Evolutionary conservation across 805 yeast genomes (phyloP).

Genomic region (Kuraishia borneana): DNA sequence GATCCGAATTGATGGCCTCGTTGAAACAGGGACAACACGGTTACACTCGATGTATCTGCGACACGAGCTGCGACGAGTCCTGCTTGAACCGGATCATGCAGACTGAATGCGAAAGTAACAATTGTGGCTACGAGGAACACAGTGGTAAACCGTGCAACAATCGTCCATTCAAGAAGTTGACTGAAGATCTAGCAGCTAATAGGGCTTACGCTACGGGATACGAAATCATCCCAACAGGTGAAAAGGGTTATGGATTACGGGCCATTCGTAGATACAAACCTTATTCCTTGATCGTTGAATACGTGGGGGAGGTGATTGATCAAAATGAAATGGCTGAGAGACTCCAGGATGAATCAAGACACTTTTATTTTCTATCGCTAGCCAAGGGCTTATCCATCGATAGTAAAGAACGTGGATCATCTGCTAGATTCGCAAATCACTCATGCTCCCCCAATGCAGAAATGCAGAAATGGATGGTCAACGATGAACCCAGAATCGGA

Average conservation of each 20-base stretch:
- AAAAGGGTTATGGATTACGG: slow-evolving; percentile 31
- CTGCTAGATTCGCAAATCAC: slow-evolving; percentile 39
- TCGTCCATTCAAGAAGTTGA: slow-evolving; percentile 18
- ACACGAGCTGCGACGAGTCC: slow-evolving; percentile 17
- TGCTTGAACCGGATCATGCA: slow-evolving; percentile 21
- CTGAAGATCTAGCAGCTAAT: slow-evolving; percentile 6
- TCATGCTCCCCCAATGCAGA: slow-evolving; percentile 35
- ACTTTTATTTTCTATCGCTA: slow-evolving; percentile 30
- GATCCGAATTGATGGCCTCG: neutral
- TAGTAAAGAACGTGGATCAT: slow-evolving; percentile 31
- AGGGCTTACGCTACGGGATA: slow-evolving; percentile 14
- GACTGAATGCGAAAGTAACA: slow-evolving; percentile 20
- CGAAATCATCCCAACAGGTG: slow-evolving; percentile 18
- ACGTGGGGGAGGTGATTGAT: slow-evolving; percentile 36
- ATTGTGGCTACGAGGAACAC: slow-evolving; percentile 14
- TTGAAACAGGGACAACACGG: neutral
- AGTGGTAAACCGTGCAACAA: slow-evolving; percentile 19
- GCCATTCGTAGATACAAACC: slow-evolving; percentile 24
- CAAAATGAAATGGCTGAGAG: slow-evolving; percentile 25
- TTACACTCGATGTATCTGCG: slow-evolving; percentile 12
- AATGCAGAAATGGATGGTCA: slow-evolving; percentile 37
- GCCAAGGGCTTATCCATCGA: slow-evolving; percentile 32
- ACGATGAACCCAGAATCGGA: slow-evolving; percentile 33
- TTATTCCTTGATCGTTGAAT: slow-evolving; percentile 31
- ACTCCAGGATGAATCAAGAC: slow-evolving; percentile 12